These are phyloP conservation scores for Teunomyces kruisii DNA, from an alignment of 805 yeast species.

Conservation along the genomic window DNA sequence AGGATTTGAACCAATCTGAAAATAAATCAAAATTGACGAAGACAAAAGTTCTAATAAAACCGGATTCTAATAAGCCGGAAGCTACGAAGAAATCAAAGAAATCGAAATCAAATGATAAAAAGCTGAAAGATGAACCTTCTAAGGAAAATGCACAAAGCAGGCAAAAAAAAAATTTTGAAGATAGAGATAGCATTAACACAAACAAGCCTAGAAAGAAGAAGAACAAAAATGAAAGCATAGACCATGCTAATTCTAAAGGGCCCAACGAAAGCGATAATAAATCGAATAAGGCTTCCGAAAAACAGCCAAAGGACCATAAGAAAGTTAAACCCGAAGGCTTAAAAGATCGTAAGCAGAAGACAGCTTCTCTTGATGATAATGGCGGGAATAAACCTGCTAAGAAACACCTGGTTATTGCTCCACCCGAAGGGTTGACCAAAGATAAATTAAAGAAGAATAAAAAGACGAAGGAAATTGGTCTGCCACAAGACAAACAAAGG, in stretches of 20 bases:
- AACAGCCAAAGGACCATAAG: neutral
- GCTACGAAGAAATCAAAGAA: slow-evolving; percentile 11
- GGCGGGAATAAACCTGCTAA: too few species aligned
- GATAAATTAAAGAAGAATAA: too few species aligned
- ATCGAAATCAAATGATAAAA: slow-evolving; percentile 7
- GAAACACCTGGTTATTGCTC: too few species aligned
- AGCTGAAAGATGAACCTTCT: neutral
- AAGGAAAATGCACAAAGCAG: neutral
- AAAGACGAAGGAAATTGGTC: too few species aligned
- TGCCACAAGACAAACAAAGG: too few species aligned
- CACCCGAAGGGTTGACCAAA: too few species aligned
- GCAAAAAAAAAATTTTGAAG: neutral
- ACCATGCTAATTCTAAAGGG: neutral
- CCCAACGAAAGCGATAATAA: neutral
- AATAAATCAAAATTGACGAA: neutral
- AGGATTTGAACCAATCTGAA: neutral
- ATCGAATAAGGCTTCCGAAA: neutral
- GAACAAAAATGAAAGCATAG: slow-evolving; percentile 7
- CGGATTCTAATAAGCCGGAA: slow-evolving; percentile 9
- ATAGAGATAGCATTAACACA: slow-evolving; percentile 2
- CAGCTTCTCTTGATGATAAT: neutral
- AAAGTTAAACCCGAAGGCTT: neutral
- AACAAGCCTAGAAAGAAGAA: slow-evolving; percentile 10
- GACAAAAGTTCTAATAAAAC: neutral
- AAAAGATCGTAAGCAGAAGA: neutral